These are phyloP conservation scores for Clohesyomyces aquaticus DNA, from an alignment of 495 filamentous ascomycete genomes.

Conservation along the genomic window DNA sequence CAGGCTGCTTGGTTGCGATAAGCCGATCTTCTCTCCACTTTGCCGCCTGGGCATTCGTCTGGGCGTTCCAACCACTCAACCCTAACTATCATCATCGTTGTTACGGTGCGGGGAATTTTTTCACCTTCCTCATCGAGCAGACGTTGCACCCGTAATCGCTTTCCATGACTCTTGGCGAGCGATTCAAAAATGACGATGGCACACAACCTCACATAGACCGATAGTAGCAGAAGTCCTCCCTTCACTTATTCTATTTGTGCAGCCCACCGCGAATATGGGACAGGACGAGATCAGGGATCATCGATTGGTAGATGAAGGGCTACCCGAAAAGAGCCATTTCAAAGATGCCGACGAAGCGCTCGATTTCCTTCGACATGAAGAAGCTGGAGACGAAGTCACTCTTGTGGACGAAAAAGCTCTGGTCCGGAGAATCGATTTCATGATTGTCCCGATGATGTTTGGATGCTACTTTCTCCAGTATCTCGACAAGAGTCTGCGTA, in stretches of 20 bases:
- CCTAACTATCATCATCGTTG: neutral
- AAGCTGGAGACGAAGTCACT: constrained; percentile 16
- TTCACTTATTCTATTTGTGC: neutral
- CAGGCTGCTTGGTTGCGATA: neutral
- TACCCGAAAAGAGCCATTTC: constrained; percentile 5
- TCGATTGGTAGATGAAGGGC: neutral
- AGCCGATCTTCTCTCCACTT: neutral
- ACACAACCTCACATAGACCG: too few relatives aligned
- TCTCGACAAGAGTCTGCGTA: constrained; percentile 41
- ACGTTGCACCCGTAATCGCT: neutral
- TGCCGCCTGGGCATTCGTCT: neutral
- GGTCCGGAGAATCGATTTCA: constrained; percentile 36
- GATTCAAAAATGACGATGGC: neutral
- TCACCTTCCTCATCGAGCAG: neutral
- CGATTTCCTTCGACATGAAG: constrained; percentile 32
- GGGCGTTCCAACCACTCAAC: too few relatives aligned
- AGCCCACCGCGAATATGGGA: constrained; percentile 1
- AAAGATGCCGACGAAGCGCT: constrained; percentile 36
- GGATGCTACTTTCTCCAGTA: constrained; percentile 40
- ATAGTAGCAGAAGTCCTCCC: too few relatives aligned
- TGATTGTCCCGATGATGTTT: constrained; percentile 42
- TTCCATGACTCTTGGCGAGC: neutral
- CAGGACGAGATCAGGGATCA: constrained; percentile 9
- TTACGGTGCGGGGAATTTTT: neutral
- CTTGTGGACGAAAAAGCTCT: constrained; percentile 33